Evolutionary conservation across 345 rosid genomes (phyloP), one percentile per base, ranked within the genome.

Genomic region (Gossypium bickii): DNA sequence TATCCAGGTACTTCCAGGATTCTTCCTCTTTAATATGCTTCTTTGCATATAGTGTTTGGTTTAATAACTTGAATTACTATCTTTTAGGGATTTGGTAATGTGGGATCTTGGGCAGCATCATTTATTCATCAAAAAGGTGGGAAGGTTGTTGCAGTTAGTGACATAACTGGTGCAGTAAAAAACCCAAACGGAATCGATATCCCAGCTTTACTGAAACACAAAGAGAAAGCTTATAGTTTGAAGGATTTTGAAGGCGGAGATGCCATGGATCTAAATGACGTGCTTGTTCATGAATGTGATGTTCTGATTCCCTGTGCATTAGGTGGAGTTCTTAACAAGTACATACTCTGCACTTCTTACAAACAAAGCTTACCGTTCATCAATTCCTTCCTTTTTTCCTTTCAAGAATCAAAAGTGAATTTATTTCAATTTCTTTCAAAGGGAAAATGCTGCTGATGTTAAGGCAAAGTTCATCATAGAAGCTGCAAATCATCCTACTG

Each of bases 401-500:
- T 34, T 34, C 41, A 34, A 34, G 41, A 34, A 5, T 1, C 41
- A 34, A 34, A 34, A 34, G 41, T 9, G 57, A 53, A 56, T 56
- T 56, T 15, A 17, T 49, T 68, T 68, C 72, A 9, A 8, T 47
- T n/a, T 60, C 51, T n/a, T 63, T 73, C 45, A 47, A 78, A 92
- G 98, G 87, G 98, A 91, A 70, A 94, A 91, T 82, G 98, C 98
- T 47, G 81, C 87, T 22, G 87, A 91, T 83, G 93, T 94, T 74
- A 92, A 85, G 83, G 95, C 98, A 73, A 94, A 92, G 87, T 94
- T 89, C 84, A 89, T 94, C n/a, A 77, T 89, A 68, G 98, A 94
- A 82, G 98, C 97, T 18, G 98, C 97, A 76, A 94, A 92, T 75
- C 98, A 94, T 84, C 98, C 98, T 41, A 87, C 97, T 7, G 98